Base-by-base conservation (phyloP, 345 rosid species). In the Moricandia moricandioides region DNA sequence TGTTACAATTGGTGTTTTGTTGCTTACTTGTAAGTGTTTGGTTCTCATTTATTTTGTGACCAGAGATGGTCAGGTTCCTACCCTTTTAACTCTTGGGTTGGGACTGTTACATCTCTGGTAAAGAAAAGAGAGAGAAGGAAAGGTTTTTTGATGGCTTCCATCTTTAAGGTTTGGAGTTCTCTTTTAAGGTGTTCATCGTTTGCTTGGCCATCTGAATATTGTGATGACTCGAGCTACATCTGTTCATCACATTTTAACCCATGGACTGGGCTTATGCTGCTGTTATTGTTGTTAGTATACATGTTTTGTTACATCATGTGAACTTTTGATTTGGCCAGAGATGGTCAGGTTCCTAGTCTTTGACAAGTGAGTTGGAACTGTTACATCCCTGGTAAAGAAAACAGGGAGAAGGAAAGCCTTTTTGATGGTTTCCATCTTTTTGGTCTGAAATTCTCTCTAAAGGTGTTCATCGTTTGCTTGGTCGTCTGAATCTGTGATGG, bases 381-480 rank as follows among this genome's bases (percentile, higher is more conserved):
- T 85, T 85, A 82, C 84, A 78, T 80, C 83, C 72, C 84, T 83
- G 85, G 87, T 26, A 85, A 72, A 81, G 56, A 9, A 70, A 75
- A 40, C 33, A 69, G 57, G 35, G 88, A 65, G 82, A 70, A 39
- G 47, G 74, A 70, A 71, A 75, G 80, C 39, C 58, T 34, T 61
- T 27, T 56, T 66, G 80, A 61, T 84, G 88, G 88, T 80, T 85
- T 82, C 71, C 84, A 79, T 58, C 78, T 62, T 39, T 39, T 47
- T 66, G 55, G 47, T n/a, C 71, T 75, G 45, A 37, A 77, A 21
- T 24, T 80, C 72, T 81, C 79, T 80, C 78, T 70, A 8, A 43
- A 81, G 82, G 89, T 70, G 76, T 82, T n/a, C 80, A 81, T 84
- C 84, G 86, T 82, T 78, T 78, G 85, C 85, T 71, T 81, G 80